phyloP scores from a whole-genome alignment of 2,329 filamentous ascomycete species.

The Colletotrichum godetiae region DNA sequence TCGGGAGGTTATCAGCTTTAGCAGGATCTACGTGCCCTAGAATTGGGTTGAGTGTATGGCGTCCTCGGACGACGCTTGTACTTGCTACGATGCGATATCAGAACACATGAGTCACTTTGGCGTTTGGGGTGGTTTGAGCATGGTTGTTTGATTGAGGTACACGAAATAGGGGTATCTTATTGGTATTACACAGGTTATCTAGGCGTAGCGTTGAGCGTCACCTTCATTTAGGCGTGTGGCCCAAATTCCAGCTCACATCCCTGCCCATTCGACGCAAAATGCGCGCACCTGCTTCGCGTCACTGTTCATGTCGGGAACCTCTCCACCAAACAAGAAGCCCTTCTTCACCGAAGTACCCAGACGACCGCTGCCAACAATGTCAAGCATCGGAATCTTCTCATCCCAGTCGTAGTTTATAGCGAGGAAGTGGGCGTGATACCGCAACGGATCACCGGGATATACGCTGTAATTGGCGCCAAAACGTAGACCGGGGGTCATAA shows the following conservation, averaged over 20 bases:
- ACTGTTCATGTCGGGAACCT: constrained; percentile 50
- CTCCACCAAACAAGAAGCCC: constrained; percentile 86
- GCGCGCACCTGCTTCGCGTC: constrained; percentile 66
- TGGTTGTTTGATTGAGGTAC: neutral
- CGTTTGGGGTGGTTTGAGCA: constrained; percentile 3
- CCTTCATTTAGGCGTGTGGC: neutral
- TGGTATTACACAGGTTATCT: constrained; percentile 4
- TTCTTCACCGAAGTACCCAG: constrained; percentile 97
- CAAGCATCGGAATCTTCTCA: constrained; percentile 84
- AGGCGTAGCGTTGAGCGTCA: neutral
- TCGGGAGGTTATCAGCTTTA: constrained; percentile 88
- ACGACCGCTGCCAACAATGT: constrained; percentile 86
- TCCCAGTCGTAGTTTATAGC: constrained; percentile 89
- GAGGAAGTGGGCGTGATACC: constrained; percentile 96
- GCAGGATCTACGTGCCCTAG: constrained; percentile 85
- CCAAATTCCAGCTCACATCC: constrained; percentile 69
- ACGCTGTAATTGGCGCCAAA: constrained; percentile 96
- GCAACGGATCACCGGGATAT: constrained; percentile 93
- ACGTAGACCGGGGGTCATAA: constrained; percentile 88
- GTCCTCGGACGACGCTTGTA: neutral
- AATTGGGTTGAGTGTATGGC: neutral
- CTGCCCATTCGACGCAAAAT: constrained; percentile 94
- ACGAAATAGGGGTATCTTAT: constrained; percentile 14
- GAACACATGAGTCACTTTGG: neutral
- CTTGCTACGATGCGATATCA: neutral